Base-by-base conservation (phyloP, 352 stramenopile species). In the Globisporangium orthogonon region DNA sequence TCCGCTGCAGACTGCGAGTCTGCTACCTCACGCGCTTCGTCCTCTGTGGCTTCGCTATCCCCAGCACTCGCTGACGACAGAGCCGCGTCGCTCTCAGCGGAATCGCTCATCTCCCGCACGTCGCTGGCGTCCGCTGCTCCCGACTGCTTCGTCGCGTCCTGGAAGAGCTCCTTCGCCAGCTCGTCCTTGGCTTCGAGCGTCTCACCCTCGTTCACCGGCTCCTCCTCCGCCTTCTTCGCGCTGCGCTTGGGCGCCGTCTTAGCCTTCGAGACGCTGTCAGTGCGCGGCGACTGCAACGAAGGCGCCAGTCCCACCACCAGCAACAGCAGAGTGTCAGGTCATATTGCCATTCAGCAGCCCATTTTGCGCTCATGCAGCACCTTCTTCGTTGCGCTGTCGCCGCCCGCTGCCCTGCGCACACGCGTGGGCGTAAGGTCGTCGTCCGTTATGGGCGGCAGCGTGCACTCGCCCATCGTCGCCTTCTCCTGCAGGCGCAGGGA, bases 401-500 rank as follows among this genome's bases (percentile, higher is more conserved):
- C 47, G 40, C 45, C 37, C 50, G 50, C 10, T 5, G 41, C 35
- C 54, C 63, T 66, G 49, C 54, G 53, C 11, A 39, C 31, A 23
- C 49, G 60, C 28, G 60, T 66, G 40, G 56, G 60, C 37, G 54
- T 66, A 5, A 56, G 23, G 0, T 46, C 46, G 23, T 31, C 54
- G 13, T n/a, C 31, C 7, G 30, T 44, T 5, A 50, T 29, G 57
- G 50, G 51, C 23, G 57, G 39, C 33, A 51, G 35, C 31, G 57
- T 44, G 57, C 57, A 47, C 17, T 47, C 41, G n/a, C 14, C 7
- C 41, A n/a, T 57, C 30, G 29, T n/a, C 14, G 23, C 28, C 62
- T 83, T 78, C 17, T 74, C 75, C 67, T 87, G 77, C 31, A 90
- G 70, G 30, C 80, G 80, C 50, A 64, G 72, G 31, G 76, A 83